Conservation (phyloP, 192 early-diverging fungal genomes). For the Linderina pennispora region DNA sequence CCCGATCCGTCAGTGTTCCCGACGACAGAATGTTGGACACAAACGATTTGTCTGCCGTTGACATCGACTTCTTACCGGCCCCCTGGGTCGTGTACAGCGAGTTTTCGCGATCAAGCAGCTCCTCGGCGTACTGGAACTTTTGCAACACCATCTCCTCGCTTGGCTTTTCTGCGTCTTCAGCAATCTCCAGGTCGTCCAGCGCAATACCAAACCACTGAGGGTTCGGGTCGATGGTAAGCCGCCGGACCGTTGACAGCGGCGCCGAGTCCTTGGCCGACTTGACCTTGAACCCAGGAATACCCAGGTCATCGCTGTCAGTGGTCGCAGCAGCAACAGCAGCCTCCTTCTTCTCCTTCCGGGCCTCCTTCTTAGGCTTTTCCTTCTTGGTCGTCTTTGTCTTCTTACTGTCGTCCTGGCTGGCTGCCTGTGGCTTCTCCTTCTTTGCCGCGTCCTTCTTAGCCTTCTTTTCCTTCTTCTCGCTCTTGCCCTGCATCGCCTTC, state of each 20-base stretch:
- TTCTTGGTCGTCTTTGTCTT: slow-evolving; percentile 11
- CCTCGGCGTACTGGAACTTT: slow-evolving; percentile 48
- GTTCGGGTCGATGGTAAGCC: slow-evolving; percentile 18
- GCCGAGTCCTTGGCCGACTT: slow-evolving; percentile 42
- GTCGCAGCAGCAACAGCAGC: no score
- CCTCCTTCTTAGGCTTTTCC: slow-evolving; percentile 7
- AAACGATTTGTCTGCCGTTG: slow-evolving; percentile 79
- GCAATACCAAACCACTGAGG: slow-evolving; percentile 30
- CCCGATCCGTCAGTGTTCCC: slow-evolving; percentile 89
- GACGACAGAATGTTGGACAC: slow-evolving; percentile 80
- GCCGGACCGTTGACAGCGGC: slow-evolving; percentile 17
- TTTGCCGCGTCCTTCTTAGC: slow-evolving; percentile 1
- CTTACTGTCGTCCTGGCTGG: slow-evolving; percentile 2
- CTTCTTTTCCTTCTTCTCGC: slow-evolving; percentile 4
- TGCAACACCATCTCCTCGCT: slow-evolving; percentile 32
- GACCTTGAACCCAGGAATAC: slow-evolving; percentile 36
- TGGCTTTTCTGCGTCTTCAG: slow-evolving; percentile 12
- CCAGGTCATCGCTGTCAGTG: slow-evolving; percentile 12
- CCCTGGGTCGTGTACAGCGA: slow-evolving; percentile 48
- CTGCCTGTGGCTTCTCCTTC: slow-evolving; percentile 2
- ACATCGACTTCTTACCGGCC: slow-evolving; percentile 48
- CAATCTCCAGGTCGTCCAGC: slow-evolving; percentile 2
- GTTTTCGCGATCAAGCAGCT: slow-evolving; percentile 63
- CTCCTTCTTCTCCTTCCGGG: slow-evolving; percentile 2
- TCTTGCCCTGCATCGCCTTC: neutral